Conservation (phyloP, 805 yeast genomes). For the Lipomyces yamadae region DNA sequence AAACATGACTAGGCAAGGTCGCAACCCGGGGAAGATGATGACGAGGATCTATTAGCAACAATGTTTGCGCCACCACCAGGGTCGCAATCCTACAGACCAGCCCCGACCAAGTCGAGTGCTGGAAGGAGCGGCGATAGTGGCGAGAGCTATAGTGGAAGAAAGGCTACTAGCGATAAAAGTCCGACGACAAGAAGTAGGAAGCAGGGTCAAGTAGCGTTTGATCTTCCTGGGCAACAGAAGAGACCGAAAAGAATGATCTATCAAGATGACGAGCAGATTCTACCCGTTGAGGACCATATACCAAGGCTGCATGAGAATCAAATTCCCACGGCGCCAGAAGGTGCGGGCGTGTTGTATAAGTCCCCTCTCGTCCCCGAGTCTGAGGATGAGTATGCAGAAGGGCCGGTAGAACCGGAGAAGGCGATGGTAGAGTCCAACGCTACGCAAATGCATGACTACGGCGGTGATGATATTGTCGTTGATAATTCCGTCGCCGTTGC, state of each 20-base stretch:
- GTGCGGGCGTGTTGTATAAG: neutral
- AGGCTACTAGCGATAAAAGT: neutral
- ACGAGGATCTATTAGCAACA: neutral
- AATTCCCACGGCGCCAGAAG: neutral
- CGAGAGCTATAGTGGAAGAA: neutral
- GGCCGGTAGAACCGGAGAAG: neutral
- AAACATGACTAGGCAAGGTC: neutral
- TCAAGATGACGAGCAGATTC: neutral
- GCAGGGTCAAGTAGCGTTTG: neutral
- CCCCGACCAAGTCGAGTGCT: neutral
- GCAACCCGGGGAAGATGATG: neutral
- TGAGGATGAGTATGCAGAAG: neutral
- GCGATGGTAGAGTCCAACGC: constrained; percentile 6
- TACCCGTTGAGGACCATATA: neutral
- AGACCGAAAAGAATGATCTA: neutral
- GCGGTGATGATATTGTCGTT: neutral
- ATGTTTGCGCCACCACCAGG: neutral
- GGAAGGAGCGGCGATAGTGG: neutral
- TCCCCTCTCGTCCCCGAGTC: neutral
- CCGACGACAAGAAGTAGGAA: neutral
- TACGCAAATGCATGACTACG: neutral
- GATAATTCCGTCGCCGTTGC: neutral
- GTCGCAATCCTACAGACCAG: neutral
- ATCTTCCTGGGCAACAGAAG: neutral
- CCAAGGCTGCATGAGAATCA: neutral